A percentile compares a stretch with the other conserved stretches of the same genome.
These are phyloP conservation scores for Fusarium sp. DNA, from an alignment of 2,329 filamentous ascomycete genomes.

Conservation along the genomic window DNA sequence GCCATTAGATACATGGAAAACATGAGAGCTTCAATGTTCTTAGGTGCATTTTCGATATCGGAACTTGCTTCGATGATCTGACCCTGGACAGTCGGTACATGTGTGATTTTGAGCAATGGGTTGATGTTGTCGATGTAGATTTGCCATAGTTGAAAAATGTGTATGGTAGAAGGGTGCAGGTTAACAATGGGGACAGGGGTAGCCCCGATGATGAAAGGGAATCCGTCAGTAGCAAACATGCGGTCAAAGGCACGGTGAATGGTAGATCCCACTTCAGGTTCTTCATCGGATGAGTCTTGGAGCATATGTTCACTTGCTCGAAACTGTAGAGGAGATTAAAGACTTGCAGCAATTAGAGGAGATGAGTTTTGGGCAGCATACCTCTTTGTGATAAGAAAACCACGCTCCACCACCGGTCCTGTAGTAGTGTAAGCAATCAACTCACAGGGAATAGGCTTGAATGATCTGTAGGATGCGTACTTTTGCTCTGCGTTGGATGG, in stretches of 20 bases:
- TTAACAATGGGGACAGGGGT: conserved; percentile 57
- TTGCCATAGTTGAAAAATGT: conserved; percentile 76
- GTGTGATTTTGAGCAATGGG: conserved; percentile 75
- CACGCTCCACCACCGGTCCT: conserved; percentile 50
- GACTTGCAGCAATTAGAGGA: background rate
- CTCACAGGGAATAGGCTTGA: background rate
- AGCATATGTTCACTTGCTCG: conserved; percentile 61
- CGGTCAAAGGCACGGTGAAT: conserved; percentile 70
- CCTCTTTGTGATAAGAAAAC: conserved; percentile 66
- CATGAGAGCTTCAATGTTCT: conserved; percentile 73
- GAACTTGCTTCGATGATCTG: conserved; percentile 72
- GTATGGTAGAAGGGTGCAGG: conserved; percentile 66
- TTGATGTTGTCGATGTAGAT: conserved; percentile 77
- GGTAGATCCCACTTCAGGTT: conserved; percentile 64
- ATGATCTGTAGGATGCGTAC: conserved; percentile 34
- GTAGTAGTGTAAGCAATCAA: conserved; percentile 20
- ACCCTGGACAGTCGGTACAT: conserved; percentile 73
- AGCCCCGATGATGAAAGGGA: conserved; percentile 67
- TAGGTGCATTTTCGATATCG: conserved; percentile 64
- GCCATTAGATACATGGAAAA: conserved; percentile 73
- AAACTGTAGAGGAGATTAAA: conserved; percentile 55
- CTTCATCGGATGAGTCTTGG: conserved; percentile 69
- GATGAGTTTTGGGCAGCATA: conserved; percentile 44
- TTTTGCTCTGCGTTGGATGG: conserved; percentile 47
- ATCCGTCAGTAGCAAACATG: conserved; percentile 69